Evolutionary conservation across 805 yeast genomes (phyloP), one percentile per base, ranked within the genome.

Genomic region (Candida schatavii): DNA sequence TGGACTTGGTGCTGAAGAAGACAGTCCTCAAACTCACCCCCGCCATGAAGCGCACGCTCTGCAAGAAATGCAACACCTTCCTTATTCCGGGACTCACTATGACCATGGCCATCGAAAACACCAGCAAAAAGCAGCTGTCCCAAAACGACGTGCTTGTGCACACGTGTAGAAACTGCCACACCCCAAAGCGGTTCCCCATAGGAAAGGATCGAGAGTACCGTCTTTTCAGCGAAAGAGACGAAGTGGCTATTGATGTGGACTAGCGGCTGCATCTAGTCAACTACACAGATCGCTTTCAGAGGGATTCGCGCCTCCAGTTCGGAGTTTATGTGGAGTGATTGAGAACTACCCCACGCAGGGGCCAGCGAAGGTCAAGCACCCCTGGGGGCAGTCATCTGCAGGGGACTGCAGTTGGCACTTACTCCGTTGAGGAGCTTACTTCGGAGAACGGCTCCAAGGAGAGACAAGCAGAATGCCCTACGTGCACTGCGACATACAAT

Each of bases 11-110:
- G 6, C 75, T 87, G 6, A 82, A 83, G 55, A 84, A 82, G 52
- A 75, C 81, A 2, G 90, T 85, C 14, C 56, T 82, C 17, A 76
- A 83, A 46, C 56, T 84, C 22, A 74, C 84, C 30, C 89, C 90
- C 0, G 61, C 63, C 27, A 48, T 88, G 9, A 88, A 88, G 59
- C 68, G 95, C 49, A 69, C 75, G 0, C 55, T 82, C 13, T 88
- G 96, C 61, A 87, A 86, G 51, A 64, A 62, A 28, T 88, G 96
- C 59, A 62, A 74, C 35, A 57, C 79, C 6, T 45, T 75, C 7
- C 62, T 75, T 46, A 52, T 78, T 1, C 79, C 83, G 0, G 83
- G 81, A 0, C 39, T 66, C 14, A 70, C 73, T 15, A 52, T 74
- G 38, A 36, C 56, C 1, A 49, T 69, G 2, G 56, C 64, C 17